Conservation (phyloP, 2,329 filamentous ascomycete species). For the Escovopsis sp. region DNA sequence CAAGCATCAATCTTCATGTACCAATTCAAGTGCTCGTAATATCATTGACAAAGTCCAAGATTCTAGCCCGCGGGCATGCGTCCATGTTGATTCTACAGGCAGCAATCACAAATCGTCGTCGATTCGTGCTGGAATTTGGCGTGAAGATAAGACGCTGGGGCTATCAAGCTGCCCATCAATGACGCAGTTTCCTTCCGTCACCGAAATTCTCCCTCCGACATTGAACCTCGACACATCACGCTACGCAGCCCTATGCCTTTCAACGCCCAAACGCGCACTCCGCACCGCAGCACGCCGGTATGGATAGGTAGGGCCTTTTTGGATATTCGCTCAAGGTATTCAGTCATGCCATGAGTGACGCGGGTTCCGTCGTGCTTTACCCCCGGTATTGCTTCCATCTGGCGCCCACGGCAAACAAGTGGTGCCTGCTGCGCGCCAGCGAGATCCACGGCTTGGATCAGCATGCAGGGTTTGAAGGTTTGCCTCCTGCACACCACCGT, state of each 20-base stretch:
- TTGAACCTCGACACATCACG: background rate
- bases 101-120: background rate
- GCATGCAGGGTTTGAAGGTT: conserved; percentile 40
- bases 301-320: conserved; percentile 2
- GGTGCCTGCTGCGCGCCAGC: conserved; percentile 39
- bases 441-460: conserved; percentile 35
- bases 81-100: too few relatives aligned
- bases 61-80: background rate
- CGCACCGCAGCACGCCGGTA: background rate
- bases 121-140: background rate
- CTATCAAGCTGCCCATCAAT: background rate
- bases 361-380: conserved; percentile 28
- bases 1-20: background rate
- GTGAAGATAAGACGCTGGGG: background rate
- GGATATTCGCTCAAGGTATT: conserved; percentile 2
- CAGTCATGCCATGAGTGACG: conserved; percentile 37
- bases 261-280: background rate
- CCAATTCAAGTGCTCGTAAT: background rate
- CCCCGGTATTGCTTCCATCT: conserved; percentile 49
- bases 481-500: conserved; percentile 2
- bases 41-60: too few relatives aligned
- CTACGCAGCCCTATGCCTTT: too few relatives aligned
- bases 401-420: conserved; percentile 44
- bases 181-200: background rate
- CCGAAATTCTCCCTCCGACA: background rate